Percentiles rank a stretch among this genome's conserved stretches.
These are phyloP conservation scores for Tolypocladium pustulatum DNA, from an alignment of 2,329 filamentous ascomycete genomes.

Conservation along the genomic window DNA sequence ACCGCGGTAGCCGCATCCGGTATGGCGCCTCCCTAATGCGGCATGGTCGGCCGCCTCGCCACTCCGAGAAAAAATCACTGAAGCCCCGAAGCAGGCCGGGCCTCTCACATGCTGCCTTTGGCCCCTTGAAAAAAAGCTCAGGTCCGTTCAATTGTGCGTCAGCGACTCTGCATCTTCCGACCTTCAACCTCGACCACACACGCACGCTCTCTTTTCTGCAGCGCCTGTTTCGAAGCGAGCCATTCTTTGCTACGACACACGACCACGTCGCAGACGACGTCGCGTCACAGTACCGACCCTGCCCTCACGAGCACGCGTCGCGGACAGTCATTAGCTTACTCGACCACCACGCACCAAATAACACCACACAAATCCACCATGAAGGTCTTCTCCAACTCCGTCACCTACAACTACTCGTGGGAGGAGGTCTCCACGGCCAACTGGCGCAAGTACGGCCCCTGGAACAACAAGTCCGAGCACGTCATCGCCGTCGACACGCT, in stretches of 20 bases:
- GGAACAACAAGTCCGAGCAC: slow-evolving; percentile 98
- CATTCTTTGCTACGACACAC: background rate
- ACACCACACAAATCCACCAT: no score
- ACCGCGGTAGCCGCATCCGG: background rate
- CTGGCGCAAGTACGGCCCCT: slow-evolving; percentile 97
- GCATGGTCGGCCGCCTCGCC: slow-evolving; percentile 4
- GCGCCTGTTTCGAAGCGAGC: background rate
- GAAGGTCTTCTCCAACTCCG: slow-evolving; percentile 89
- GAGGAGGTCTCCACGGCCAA: slow-evolving; percentile 95
- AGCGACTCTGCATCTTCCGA: background rate
- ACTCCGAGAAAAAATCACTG: background rate
- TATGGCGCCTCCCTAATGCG: background rate
- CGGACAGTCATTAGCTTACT: background rate
- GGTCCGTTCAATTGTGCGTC: background rate
- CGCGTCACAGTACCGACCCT: background rate
- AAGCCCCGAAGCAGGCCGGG: background rate
- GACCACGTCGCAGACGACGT: background rate
- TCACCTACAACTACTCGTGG: slow-evolving; percentile 97
- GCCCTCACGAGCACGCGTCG: background rate
- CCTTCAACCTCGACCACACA: background rate
- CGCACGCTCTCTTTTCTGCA: background rate
- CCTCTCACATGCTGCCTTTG: background rate
- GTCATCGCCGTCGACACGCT: slow-evolving; percentile 93
- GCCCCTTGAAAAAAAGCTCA: background rate
- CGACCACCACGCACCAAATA: background rate